Conservation (phyloP, 2,329 filamentous ascomycete species). For the Acarospora socialis region DNA sequence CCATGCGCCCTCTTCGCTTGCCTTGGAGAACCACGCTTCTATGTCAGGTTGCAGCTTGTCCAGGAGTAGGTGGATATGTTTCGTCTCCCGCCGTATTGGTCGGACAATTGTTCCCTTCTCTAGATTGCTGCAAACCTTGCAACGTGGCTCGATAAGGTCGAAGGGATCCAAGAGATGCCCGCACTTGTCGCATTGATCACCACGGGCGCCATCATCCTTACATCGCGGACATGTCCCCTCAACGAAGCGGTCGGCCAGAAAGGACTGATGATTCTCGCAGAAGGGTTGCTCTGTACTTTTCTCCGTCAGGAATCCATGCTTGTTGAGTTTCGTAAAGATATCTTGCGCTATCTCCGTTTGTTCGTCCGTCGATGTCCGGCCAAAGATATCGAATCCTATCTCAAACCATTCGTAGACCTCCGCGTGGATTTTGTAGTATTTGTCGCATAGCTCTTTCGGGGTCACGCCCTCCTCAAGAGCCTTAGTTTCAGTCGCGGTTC, state of each 20-base stretch:
- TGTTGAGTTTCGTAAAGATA: conserved; percentile 74
- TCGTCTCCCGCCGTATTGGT: conserved; percentile 67
- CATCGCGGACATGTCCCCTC: conserved; percentile 68
- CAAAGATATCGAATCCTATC: conserved; percentile 89
- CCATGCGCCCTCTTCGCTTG: conserved; percentile 63
- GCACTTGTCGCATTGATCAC: conserved; percentile 62
- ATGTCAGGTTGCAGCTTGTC: conserved; percentile 70
- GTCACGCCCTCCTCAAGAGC: conserved; percentile 76
- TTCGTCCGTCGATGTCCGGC: conserved; percentile 72
- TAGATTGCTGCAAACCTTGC: conserved; percentile 57
- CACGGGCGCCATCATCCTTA: conserved; percentile 36
- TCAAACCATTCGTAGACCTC: conserved; percentile 94
- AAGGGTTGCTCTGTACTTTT: conserved; percentile 78
- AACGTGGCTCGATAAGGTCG: conserved; percentile 69
- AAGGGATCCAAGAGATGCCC: conserved; percentile 58
- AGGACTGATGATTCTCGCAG: conserved; percentile 59
- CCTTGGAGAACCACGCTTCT: conserved; percentile 60
- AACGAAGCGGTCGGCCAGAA: conserved; percentile 42
- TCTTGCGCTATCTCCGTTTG: conserved; percentile 89
- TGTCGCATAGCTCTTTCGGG: conserved; percentile 73
- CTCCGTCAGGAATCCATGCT: conserved; percentile 81
- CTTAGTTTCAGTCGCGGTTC: conserved; percentile 91
- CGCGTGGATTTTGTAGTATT: conserved; percentile 82
- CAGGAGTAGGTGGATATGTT: conserved; percentile 78
- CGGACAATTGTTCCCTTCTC: conserved; percentile 44